A percentile compares a stretch with the other conserved stretches of the same genome.
Conservation (phyloP, 1,139 yeast species). For the Meyerozyma carpophila region DNA sequence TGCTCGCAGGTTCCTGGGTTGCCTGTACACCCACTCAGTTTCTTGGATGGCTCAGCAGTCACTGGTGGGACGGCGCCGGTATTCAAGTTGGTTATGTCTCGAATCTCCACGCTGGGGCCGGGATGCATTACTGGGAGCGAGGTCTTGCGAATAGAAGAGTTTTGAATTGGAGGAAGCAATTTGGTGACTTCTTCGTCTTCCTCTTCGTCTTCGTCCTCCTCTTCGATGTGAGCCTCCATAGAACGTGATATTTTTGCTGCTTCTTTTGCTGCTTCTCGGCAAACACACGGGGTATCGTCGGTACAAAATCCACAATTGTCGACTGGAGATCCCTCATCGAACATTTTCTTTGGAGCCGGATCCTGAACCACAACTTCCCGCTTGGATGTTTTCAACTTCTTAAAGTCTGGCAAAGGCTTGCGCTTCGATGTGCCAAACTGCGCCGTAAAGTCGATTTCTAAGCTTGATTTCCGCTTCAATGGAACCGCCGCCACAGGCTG, state of each 20-base stretch:
- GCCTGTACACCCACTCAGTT: conserved; percentile 62
- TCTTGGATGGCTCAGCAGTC: conserved; percentile 6
- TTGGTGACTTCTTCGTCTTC: conserved; percentile 16
- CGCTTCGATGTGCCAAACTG: conserved; percentile 27
- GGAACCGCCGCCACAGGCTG: conserved; percentile 62
- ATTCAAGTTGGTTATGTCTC: conserved; percentile 39
- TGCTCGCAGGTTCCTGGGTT: conserved; percentile 84
- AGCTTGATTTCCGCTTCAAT: conserved; percentile 31
- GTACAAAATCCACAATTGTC: conserved; percentile 93
- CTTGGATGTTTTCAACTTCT: conserved; percentile 15
- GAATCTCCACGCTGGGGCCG: conserved; percentile 54
- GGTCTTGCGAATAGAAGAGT: conserved; percentile 20
- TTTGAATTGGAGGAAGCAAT: conserved; percentile 34
- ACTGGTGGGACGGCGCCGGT: conserved; percentile 41
- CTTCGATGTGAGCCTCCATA: conserved; percentile 12
- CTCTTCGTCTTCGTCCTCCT: conserved; percentile 14
- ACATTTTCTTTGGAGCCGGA: conserved; percentile 10
- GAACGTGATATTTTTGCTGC: conserved; percentile 34
- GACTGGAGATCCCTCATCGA: conserved; percentile 47
- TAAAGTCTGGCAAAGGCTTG: conserved; percentile 38
- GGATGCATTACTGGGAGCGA: conserved; percentile 62
- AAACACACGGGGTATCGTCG: conserved; percentile 87
- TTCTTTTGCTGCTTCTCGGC: conserved; percentile 76
- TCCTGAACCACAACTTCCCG: conserved; percentile 5
- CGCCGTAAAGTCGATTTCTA: conserved; percentile 52